Evolutionary conservation across 108 stramenopile species (phyloP), one percentile per base, ranked within the genome.

Genomic region (Nitzschia palea): DNA sequence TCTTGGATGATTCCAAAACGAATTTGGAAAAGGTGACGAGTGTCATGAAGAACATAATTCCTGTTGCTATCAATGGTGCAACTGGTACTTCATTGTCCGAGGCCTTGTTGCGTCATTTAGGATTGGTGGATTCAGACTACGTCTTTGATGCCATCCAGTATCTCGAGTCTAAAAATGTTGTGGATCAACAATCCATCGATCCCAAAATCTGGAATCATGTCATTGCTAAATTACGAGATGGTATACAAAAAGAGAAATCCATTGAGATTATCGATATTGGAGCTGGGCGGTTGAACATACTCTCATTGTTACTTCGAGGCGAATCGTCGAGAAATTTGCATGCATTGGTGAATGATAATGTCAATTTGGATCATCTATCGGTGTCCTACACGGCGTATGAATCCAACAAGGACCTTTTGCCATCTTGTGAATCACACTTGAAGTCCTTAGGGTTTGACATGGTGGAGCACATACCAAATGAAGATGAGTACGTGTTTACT

Each of bases 341-440:
- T 8, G 40, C 61, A 27, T 52, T 83, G 37, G 43, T 84, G 9
- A 30, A 48, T 51, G 33, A 55, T 3, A 9, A 40, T 29, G 30
- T 68, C 4, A 44, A 55, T 43, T 48, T 52, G 20, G 26, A 76
- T n/a, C n/a, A n/a, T n/a, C 62, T 42, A 27, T 62, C 60, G 34
- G 10, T 36, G 15, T 78, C n/a, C 28, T 94, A 94, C 62, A 69
- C 68, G 60, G 93, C 93, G 17, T 94, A 90, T 50, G 93, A 94
- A 63, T 77, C 88, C 17, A 94, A 94, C 50, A 28, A 44, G 12
- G 74, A 54, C 32, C 77, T 94, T 1, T 53, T 79, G 27, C 34
- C 75, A 25, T 62, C 50, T 23, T 84, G 86, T 73, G 68, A 74
- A 32, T 56, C 78, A 26, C 69, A 45, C 26, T 43, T 91, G 50